phyloP scores from a whole-genome alignment of 2,329 filamentous ascomycete genomes.

The Aspergillus glaucus region DNA sequence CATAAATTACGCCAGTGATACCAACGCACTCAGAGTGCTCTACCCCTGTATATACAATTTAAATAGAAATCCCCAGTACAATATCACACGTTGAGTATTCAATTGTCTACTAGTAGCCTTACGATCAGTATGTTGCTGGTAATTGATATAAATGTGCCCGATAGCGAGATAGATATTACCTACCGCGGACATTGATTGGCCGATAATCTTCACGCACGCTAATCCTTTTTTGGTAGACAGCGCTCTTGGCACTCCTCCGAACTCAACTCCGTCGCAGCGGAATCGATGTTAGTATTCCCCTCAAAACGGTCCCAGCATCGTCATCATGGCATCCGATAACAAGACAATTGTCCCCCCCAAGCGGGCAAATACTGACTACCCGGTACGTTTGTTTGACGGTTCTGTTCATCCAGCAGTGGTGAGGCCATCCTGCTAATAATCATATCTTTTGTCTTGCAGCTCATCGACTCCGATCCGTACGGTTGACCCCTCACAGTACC shows the following conservation, averaged over 20 bases:
- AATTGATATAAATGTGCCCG: neutral
- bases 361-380: constrained; percentile 74
- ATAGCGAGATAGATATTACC: neutral
- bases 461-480: constrained; percentile 99
- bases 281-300: constrained; percentile 1
- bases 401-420: constrained; percentile 1
- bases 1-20: too few relatives aligned
- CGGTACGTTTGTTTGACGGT: constrained; percentile 54
- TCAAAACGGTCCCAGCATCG: neutral
- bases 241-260: constrained; percentile 20
- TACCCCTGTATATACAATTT: too few relatives aligned
- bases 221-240: constrained; percentile 6
- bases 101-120: neutral
- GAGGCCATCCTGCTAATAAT: constrained; percentile 11
- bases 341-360: constrained; percentile 63
- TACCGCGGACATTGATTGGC: neutral
- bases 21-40: too few relatives aligned
- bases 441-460: constrained; percentile 48
- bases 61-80: too few relatives aligned
- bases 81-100: too few relatives aligned
- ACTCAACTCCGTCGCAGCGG: constrained; percentile 20
- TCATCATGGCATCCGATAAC: constrained; percentile 32
- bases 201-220: constrained; percentile 1
- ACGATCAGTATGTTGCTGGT: neutral
- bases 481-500: constrained; percentile 28